Evolutionary conservation across 306 rosid genomes (phyloP).

Genomic region (Pterocarpus macrocarpus): DNA sequence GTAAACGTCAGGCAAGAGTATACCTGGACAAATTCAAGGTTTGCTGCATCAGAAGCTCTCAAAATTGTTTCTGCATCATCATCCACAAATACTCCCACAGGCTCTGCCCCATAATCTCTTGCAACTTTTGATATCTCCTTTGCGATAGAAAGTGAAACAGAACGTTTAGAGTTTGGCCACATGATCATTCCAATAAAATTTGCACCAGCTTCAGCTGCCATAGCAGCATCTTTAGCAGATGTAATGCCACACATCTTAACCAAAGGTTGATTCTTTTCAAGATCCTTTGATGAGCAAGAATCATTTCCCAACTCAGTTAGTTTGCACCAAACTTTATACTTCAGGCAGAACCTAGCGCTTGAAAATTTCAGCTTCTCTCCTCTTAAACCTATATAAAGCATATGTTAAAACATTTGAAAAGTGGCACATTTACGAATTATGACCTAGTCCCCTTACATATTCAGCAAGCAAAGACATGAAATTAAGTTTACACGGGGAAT

Average conservation of each 20-base stretch:
- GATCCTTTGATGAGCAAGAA: slow-evolving; percentile 49
- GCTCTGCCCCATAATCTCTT: slow-evolving; percentile 78
- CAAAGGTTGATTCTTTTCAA: slow-evolving; percentile 60
- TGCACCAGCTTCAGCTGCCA: slow-evolving; percentile 98
- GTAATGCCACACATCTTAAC: slow-evolving; percentile 98
- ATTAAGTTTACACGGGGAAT: background rate
- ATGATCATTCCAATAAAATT: slow-evolving; percentile 93
- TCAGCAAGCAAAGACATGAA: slow-evolving; percentile 30
- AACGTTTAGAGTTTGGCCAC: slow-evolving; percentile 95
- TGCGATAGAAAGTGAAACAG: slow-evolving; percentile 81
- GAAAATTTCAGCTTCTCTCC: slow-evolving; percentile 51
- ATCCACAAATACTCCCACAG: slow-evolving; percentile 96
- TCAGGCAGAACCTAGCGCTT: slow-evolving; percentile 44
- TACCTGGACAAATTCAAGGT: slow-evolving; percentile 91
- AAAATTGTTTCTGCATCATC: slow-evolving; percentile 78
- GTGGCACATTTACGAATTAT: slow-evolving; percentile 4
- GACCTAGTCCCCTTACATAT: slow-evolving; percentile 20
- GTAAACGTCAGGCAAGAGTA: slow-evolving; percentile 2
- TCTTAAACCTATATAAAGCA: slow-evolving; percentile 57
- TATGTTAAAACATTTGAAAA: slow-evolving; percentile 5
- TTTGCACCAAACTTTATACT: slow-evolving; percentile 58
- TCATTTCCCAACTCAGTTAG: slow-evolving; percentile 48
- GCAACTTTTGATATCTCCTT: slow-evolving; percentile 92
- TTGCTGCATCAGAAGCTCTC: slow-evolving; percentile 70
- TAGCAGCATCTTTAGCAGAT: slow-evolving; percentile 86